Evolutionary conservation across 192 early-diverging fungal genomes (phyloP).

Genomic region (Linnemannia exigua): DNA sequence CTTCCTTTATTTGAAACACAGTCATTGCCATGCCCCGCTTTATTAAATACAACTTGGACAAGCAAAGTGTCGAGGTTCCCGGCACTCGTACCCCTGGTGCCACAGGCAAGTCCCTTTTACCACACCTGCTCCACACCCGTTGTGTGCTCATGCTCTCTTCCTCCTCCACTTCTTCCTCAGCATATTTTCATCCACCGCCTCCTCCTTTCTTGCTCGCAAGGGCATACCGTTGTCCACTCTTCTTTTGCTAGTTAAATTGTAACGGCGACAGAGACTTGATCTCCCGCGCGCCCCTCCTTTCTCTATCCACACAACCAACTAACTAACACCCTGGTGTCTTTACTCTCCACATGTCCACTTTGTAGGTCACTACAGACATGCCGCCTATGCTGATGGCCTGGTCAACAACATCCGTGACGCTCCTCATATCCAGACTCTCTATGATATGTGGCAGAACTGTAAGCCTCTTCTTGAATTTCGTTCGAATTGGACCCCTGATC

Average conservation of each 20-base stretch:
- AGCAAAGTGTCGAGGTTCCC: constrained; percentile 66
- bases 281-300: background rate
- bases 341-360: background rate
- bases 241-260: background rate
- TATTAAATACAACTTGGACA: constrained; percentile 61
- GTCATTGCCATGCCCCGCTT: constrained; percentile 34
- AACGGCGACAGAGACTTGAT: constrained; percentile 6
- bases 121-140: background rate
- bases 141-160: constrained; percentile 2
- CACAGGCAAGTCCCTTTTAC: constrained; percentile 57
- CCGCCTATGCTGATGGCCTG: constrained; percentile 44
- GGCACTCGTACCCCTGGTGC: constrained; percentile 62
- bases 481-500: background rate
- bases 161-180: background rate
- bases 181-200: constrained; percentile 6
- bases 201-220: background rate
- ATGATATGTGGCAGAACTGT: constrained; percentile 65
- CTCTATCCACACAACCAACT: background rate
- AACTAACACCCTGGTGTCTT: background rate
- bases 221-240: too few species aligned
- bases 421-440: constrained; percentile 65
- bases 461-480: constrained; percentile 5
- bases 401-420: constrained; percentile 51
- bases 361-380: constrained; percentile 65
- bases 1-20: constrained; percentile 4